Base-by-base conservation (phyloP, 495 filamentous ascomycete genomes). In the Pyronema domesticum region DNA sequence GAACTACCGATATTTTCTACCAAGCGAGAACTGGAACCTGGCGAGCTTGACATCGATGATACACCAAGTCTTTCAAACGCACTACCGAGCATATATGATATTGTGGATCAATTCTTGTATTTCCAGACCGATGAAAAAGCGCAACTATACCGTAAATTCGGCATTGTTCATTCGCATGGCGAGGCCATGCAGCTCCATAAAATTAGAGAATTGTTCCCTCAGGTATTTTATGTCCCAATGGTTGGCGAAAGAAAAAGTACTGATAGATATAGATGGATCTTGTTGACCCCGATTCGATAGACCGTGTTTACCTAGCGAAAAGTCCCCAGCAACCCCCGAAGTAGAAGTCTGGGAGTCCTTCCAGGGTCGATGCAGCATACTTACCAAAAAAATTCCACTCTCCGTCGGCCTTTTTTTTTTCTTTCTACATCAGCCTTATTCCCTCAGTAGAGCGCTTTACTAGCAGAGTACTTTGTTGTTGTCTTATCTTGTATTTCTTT, bases 101-200 rank as follows among this genome's bases (percentile, higher is more conserved):
- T 64, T 15, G 49, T 58, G 9, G 62, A 65, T 17, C 54, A 50
- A 6, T 65, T 65, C 39, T 61, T 61, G 0, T 30, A 56, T 23
- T 56, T 65, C 30, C 62, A 65, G 19, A 15, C 60, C 10, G 58
- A 64, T 10, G 49, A 61, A 47, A 57, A 53, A 34, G 15, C 57
- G 0, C 34, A 58, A 13, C 23, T 2, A 30, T 64, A 58, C 8
- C 51, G 62, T 34, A 54, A 61, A 37, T 65, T 64, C 50, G 61
- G 60, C 47, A 43, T 65, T 14, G 62, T 52, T 15, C 61, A 65
- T 40, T 54, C 61, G 37, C 53, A 50, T n/a, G 37, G 50, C 9
- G 60, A 63, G 19, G 53, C 53, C 1, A 18, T 36, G 1, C 9
- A 34, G 10, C 23, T 30, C 23, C 23, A 5, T 30, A 34, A 36